Base-by-base conservation (phyloP, 345 rosid genomes). In the Arabis hirsuta region DNA sequence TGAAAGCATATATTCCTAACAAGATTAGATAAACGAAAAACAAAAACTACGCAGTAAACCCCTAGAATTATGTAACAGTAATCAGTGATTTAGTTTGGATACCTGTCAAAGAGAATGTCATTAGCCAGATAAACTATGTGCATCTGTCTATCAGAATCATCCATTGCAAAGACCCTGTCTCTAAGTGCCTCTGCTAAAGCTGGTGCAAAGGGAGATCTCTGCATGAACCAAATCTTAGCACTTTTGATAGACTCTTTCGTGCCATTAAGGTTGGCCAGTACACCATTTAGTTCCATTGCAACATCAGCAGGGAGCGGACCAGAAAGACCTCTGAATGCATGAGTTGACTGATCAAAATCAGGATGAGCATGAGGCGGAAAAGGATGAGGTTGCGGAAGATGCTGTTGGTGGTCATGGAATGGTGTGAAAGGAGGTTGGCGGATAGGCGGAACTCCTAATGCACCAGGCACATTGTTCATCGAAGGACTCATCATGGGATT, bases 101-200 rank as follows among this genome's bases (percentile, higher is more conserved):
- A 96, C 99, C 98, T 90, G 81, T 95, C 98, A 67, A 92, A 96
- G 73, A 96, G 96, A 80, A 96, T 96, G 78, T 96, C 99, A 78
- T 96, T 96, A 41, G 91, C 92, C 12, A 96, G 90, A 81, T 92
- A 96, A 68, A 96, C 86, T 11, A 96, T 82, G 66, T 92, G 97
- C 82, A 96, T 83, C 76, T 88, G 99, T 81, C 96, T 88, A 77
- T 92, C 98, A 51, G 90, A 83, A 82, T 96, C 99, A 83, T 96
- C 99, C 70, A 87, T 65, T 41, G 85, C 65, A 73, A 88, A 85
- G 27, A 90, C 80, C 83, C 98, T 86, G 64, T 96, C 94, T 78
- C 92, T 92, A 54, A 96, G 80, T 29, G 87, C 96, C 81, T 87
- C 98, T 8, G 98, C 96, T 47, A 96, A 86, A 64, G 96, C 94